These are phyloP conservation scores for Aurantiochytrium sp. DNA, from an alignment of 108 stramenopile species.

Conservation along the genomic window DNA sequence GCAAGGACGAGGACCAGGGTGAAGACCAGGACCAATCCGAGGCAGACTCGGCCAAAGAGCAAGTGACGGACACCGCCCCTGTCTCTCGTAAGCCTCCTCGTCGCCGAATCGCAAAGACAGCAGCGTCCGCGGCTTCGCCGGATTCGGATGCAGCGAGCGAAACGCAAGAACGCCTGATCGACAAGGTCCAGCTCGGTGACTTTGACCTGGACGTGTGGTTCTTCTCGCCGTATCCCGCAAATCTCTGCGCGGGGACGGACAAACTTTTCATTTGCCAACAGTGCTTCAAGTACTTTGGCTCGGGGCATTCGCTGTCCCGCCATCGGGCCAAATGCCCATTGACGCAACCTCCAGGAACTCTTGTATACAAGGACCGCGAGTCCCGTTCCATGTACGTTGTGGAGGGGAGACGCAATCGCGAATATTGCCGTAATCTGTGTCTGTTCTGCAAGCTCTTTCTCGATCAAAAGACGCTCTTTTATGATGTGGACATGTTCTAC, in stretches of 20 bases:
- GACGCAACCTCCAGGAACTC: background rate
- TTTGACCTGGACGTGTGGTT: constrained; percentile 92
- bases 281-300: constrained; percentile 77
- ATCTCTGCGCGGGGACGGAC: constrained; percentile 70
- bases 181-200: constrained; percentile 76
- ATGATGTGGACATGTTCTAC: constrained; percentile 94
- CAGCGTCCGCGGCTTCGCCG: background rate
- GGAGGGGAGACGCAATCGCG: constrained; percentile 55
- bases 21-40: too few species aligned
- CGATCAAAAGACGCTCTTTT: constrained; percentile 99
- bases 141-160: background rate
- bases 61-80: too few species aligned
- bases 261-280: constrained; percentile 89
- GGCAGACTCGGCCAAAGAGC: too few species aligned
- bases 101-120: background rate
- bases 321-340: constrained; percentile 29
- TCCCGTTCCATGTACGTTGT: constrained; percentile 40
- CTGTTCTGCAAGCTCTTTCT: constrained; percentile 94
- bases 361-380: background rate
- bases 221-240: constrained; percentile 93
- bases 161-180: constrained; percentile 42
- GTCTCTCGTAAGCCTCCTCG: too few species aligned
- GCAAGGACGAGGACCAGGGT: too few species aligned
- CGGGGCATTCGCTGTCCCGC: constrained; percentile 70
- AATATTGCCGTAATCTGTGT: constrained; percentile 96